phyloP scores from a whole-genome alignment of 176 grass and related monocot genomes.

The Alloteropsis semialata region DNA sequence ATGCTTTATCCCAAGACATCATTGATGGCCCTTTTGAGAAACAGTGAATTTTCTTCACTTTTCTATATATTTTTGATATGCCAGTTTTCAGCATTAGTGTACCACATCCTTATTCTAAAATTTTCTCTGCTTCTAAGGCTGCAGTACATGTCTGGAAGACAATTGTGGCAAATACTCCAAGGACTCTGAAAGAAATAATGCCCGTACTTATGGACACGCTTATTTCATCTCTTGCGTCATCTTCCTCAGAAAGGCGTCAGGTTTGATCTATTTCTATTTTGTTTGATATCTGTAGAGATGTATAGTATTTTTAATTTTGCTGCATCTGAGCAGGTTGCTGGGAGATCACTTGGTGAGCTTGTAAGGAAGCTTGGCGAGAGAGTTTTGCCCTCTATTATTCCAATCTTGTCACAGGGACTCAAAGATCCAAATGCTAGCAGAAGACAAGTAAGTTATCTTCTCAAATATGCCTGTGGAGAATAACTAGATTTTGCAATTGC shows the following conservation, averaged over 20 bases:
- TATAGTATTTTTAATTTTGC: conserved; percentile 11
- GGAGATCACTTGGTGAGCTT: conserved; percentile 94
- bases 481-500: background rate
- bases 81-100: background rate
- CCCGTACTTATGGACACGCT: conserved; percentile 93
- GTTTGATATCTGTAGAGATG: conserved; percentile 10
- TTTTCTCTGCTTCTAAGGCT: conserved; percentile 47
- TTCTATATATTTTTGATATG: background rate
- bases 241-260: conserved; percentile 90
- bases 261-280: conserved; percentile 37
- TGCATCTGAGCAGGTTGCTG: conserved; percentile 69
- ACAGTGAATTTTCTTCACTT: background rate
- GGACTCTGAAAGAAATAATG: conserved; percentile 98
- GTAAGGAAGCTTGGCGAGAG: conserved; percentile 97
- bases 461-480: background rate
- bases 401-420: conserved; percentile 87
- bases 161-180: conserved; percentile 96
- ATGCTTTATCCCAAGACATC: background rate
- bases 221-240: conserved; percentile 94
- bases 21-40: background rate
- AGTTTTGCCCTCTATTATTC: conserved; percentile 95
- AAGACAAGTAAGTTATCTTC: conserved; percentile 84
- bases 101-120: background rate
- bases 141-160: conserved; percentile 98
- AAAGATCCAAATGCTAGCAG: conserved; percentile 73